Evolutionary conservation across 805 yeast species (phyloP).

Genomic region (Candida lessepsii): DNA sequence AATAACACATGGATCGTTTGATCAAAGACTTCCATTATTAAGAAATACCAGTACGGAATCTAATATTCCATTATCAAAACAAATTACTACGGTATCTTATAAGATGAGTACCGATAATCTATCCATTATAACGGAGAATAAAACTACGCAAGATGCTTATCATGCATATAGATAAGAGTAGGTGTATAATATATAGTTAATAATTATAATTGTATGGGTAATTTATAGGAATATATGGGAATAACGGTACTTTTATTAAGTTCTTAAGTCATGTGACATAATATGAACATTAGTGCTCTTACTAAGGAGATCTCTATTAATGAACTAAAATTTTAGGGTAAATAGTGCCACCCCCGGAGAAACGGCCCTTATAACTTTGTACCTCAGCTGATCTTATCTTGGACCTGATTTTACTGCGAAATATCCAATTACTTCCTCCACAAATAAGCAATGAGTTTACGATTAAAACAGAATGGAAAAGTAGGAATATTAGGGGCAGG

Average conservation of each 20-base stretch:
- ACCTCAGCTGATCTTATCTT: not conserved
- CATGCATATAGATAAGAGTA: conserved; percentile 19
- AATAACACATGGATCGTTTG: conserved; percentile 17
- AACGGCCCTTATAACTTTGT: too few relatives aligned
- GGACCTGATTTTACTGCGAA: not conserved
- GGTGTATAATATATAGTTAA: conserved; percentile 7
- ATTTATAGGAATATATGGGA: too few relatives aligned
- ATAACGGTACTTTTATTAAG: not conserved
- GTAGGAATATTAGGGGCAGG: conserved; percentile 88
- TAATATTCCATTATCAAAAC: conserved; percentile 13
- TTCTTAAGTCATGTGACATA: too few relatives aligned
- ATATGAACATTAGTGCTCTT: too few relatives aligned
- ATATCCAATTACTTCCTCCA: conserved; percentile 3
- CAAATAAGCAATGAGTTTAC: conserved; percentile 3
- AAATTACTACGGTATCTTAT: conserved; percentile 6
- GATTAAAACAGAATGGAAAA: conserved; percentile 25
- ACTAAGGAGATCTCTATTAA: too few relatives aligned
- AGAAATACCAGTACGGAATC: conserved; percentile 16
- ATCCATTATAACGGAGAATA: conserved; percentile 20
- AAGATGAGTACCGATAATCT: conserved; percentile 22
- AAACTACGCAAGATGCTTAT: conserved; percentile 20
- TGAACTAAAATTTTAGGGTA: too few relatives aligned
- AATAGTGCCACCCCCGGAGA: too few relatives aligned
- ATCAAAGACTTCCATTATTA: conserved; percentile 19
- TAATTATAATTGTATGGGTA: too few relatives aligned